Percentiles rank a stretch among this genome's conserved stretches.
These are phyloP conservation scores for Teratosphaeria zuluensis DNA, from an alignment of 2,329 filamentous ascomycete genomes.

Conservation along the genomic window DNA sequence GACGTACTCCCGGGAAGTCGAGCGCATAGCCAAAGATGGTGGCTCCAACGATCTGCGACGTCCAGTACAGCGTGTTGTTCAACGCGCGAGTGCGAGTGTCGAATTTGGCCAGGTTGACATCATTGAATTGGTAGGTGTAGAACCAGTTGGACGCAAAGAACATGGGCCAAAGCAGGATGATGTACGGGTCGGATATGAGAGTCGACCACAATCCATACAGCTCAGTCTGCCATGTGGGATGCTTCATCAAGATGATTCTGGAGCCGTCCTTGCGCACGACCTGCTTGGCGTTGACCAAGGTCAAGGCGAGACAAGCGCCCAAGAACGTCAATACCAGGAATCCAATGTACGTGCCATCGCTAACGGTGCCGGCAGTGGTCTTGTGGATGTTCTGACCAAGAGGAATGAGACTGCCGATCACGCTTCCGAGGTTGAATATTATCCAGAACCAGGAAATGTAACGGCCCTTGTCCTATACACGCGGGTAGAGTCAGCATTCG, in stretches of 20 bases:
- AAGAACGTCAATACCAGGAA: constrained; percentile 75
- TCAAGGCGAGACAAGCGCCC: constrained; percentile 60
- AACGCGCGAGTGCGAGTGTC: constrained; percentile 65
- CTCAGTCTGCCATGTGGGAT: constrained; percentile 77
- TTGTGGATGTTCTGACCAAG: constrained; percentile 61
- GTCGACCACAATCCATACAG: constrained; percentile 66
- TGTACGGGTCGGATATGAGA: constrained; percentile 59
- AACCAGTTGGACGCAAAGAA: constrained; percentile 75
- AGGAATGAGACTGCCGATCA: constrained; percentile 72
- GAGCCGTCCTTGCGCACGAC: constrained; percentile 70
- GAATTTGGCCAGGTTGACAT: constrained; percentile 61
- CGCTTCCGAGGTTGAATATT: constrained; percentile 86
- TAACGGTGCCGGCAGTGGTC: constrained; percentile 43
- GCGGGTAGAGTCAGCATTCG: not conserved
- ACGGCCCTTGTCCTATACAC: constrained; percentile 58
- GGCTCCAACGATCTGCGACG: constrained; percentile 68
- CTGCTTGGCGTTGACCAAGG: constrained; percentile 60
- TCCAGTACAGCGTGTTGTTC: constrained; percentile 68
- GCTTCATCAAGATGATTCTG: constrained; percentile 77
- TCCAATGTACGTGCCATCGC: constrained; percentile 75
- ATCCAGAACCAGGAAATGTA: constrained; percentile 92
- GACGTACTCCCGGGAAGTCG: constrained; percentile 49
- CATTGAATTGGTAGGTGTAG: constrained; percentile 70
- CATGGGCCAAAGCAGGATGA: constrained; percentile 70
- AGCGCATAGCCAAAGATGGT: constrained; percentile 62